Evolutionary conservation across 140 eudicot species (phyloP).

Genomic region (Bidens hawaiensis): DNA sequence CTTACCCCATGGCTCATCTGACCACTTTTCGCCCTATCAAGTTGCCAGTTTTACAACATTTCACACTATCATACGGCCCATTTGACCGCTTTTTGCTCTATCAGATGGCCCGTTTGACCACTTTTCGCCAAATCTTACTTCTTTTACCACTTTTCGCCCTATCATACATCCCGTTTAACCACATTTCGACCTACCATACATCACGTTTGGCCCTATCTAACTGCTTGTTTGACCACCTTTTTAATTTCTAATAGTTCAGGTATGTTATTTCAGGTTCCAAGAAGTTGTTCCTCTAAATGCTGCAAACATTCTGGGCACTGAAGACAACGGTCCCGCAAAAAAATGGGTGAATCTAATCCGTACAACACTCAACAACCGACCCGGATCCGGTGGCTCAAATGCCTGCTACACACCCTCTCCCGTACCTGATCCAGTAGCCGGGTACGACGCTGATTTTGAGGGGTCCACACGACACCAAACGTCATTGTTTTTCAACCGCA

Average conservation of each 20-base stretch:
- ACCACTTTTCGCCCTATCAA: too few species aligned
- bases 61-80: neutral
- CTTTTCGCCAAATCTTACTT: too few species aligned
- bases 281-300: constrained; percentile 93
- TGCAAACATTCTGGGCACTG: constrained; percentile 78
- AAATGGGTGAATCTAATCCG: constrained; percentile 67
- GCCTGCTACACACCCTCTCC: constrained; percentile 80
- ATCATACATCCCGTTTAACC: too few species aligned
- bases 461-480: constrained; percentile 60
- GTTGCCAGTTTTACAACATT: neutral
- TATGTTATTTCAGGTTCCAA: constrained; percentile 55
- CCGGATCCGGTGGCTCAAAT: constrained; percentile 51
- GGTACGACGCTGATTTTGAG: constrained; percentile 81
- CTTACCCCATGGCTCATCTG: too few species aligned
- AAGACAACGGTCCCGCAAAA: constrained; percentile 90
- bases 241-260: neutral
- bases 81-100: too few species aligned
- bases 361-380: constrained; percentile 57
- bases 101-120: too few species aligned
- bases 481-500: constrained; percentile 49
- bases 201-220: too few species aligned
- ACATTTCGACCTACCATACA: too few species aligned
- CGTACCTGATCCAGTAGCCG: constrained; percentile 63
- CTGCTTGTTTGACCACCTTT: too few species aligned
- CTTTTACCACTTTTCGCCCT: too few species aligned